Evolutionary conservation across 2,329 filamentous ascomycete species (phyloP).

Genomic region (Basipetospora chlamydospora): DNA sequence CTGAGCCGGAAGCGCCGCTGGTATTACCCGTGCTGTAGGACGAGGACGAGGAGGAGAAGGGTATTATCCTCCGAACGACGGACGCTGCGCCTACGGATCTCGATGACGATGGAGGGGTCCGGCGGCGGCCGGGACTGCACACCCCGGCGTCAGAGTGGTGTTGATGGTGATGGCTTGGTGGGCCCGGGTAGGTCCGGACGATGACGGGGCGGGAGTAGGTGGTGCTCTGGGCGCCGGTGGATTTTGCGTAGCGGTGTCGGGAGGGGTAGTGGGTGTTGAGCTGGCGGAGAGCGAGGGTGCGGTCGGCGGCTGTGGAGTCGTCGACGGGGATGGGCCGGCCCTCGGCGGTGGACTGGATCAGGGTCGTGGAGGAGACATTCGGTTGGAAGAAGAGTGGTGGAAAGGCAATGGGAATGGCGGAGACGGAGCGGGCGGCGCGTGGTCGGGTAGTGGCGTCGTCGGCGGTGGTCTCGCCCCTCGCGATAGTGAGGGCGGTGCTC

Average conservation of each 20-base stretch:
- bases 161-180: constrained; percentile 14
- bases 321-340: constrained; percentile 42
- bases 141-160: too few relatives aligned
- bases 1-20: too few relatives aligned
- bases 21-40: too few relatives aligned
- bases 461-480: too few relatives aligned
- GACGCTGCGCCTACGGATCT: constrained; percentile 8
- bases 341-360: constrained; percentile 39
- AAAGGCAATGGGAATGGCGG: constrained; percentile 33
- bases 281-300: constrained; percentile 45
- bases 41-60: constrained; percentile 5
- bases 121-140: too few relatives aligned
- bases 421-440: too few relatives aligned
- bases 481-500: too few relatives aligned
- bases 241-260: constrained; percentile 41
- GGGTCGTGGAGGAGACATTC: constrained; percentile 35
- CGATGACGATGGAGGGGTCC: constrained; percentile 4
- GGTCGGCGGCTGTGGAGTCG: constrained; percentile 36
- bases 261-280: constrained; percentile 43
- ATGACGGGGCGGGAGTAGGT: constrained; percentile 53
- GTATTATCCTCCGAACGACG: constrained; percentile 11
- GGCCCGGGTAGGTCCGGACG: constrained; percentile 47
- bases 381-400: constrained; percentile 32
- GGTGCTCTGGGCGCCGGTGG: constrained; percentile 38
- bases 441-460: too few relatives aligned